phyloP scores from a whole-genome alignment of 108 stramenopile genomes.

The Fragilariopsis cylindrus region DNA sequence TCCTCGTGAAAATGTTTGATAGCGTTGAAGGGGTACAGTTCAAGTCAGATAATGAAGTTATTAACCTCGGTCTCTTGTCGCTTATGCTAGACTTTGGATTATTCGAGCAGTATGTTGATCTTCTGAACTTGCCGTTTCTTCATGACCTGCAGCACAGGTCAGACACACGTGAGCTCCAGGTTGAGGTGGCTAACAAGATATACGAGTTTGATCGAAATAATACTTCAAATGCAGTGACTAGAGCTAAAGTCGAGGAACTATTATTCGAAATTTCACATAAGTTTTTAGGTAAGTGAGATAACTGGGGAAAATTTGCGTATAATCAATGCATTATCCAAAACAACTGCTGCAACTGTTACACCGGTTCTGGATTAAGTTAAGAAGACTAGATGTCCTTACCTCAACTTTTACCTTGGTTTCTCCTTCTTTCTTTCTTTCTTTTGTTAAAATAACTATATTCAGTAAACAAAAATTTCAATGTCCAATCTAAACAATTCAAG shows the following conservation, averaged over 20 bases:
- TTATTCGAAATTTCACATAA: slow-evolving; percentile 34
- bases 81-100: slow-evolving; percentile 42
- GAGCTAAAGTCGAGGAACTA: slow-evolving; percentile 31
- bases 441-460: neutral
- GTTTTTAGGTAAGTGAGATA: slow-evolving; percentile 18
- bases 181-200: slow-evolving; percentile 34
- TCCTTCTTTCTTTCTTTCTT: neutral
- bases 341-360: neutral
- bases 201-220: slow-evolving; percentile 41
- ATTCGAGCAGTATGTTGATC: slow-evolving; percentile 25
- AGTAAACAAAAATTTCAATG: slow-evolving; percentile 36
- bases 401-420: neutral
- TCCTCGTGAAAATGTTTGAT: slow-evolving; percentile 20
- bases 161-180: slow-evolving; percentile 36
- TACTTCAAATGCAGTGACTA: slow-evolving; percentile 24
- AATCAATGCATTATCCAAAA: neutral
- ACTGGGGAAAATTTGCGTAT: neutral
- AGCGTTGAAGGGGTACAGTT: slow-evolving; percentile 17
- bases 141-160: slow-evolving; percentile 27
- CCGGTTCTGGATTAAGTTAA: neutral
- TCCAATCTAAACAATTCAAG: slow-evolving; percentile 33
- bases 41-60: slow-evolving; percentile 38
- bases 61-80: slow-evolving; percentile 30
- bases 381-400: neutral
- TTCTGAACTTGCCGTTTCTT: slow-evolving; percentile 34